These are phyloP conservation scores for Calendula officinalis DNA, from an alignment of 129 eudicot genomes.

Conservation along the genomic window DNA sequence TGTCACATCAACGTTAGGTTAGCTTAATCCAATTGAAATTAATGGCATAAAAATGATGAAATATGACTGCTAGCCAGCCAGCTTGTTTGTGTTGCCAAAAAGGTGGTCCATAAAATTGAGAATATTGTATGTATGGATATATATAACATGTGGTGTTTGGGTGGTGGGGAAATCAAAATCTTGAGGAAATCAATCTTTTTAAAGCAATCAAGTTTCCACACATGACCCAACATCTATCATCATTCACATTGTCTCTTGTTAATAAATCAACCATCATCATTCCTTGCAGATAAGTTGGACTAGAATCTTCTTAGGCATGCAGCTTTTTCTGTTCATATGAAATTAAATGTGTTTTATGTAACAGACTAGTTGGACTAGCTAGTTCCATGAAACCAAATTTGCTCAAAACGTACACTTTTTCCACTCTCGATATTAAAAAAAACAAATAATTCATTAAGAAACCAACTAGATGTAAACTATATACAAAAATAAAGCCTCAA, in stretches of 20 bases:
- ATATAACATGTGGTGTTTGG: slow-evolving; percentile 12
- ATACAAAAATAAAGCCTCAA: too few species aligned
- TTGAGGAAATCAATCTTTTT: slow-evolving; percentile 7
- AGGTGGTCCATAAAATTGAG: not conserved
- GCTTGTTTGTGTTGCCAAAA: slow-evolving; percentile 9
- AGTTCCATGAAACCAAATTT: too few species aligned
- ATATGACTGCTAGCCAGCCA: slow-evolving; percentile 5
- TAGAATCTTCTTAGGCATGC: not conserved
- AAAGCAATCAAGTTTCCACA: slow-evolving; percentile 22
- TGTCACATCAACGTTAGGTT: too few species aligned
- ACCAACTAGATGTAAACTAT: too few species aligned
- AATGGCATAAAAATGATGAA: too few species aligned
- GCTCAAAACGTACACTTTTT: too few species aligned
- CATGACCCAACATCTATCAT: slow-evolving; percentile 25
- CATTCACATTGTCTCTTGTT: slow-evolving; percentile 11
- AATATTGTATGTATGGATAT: not conserved
- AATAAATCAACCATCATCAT: not conserved
- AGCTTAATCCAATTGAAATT: too few species aligned
- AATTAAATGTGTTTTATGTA: too few species aligned
- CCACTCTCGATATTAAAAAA: too few species aligned
- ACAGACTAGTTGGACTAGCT: too few species aligned
- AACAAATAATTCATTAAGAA: too few species aligned
- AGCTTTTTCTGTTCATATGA: too few species aligned
- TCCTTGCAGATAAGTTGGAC: slow-evolving; percentile 1
- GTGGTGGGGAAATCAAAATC: slow-evolving; percentile 23